A percentile compares a stretch with the other conserved stretches of the same genome.
These are phyloP conservation scores for Saitozyma podzolica DNA, from an alignment of 768 basidiomycete species.

Conservation along the genomic window DNA sequence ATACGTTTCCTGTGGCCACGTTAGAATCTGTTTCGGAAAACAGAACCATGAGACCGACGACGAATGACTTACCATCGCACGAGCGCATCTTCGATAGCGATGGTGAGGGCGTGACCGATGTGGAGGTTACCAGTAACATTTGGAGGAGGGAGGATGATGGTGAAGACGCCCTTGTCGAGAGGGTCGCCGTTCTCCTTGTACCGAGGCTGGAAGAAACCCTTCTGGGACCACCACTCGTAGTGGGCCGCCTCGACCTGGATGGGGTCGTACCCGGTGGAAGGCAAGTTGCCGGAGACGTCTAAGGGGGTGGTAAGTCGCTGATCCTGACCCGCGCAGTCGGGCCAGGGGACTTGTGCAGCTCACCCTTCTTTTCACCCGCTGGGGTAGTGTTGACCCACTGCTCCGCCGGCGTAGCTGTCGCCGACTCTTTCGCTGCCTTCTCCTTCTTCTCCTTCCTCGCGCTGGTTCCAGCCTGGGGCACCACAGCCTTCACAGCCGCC, in stretches of 20 bases:
- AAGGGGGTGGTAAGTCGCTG: slow-evolving; percentile 61
- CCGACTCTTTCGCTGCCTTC: slow-evolving; percentile 66
- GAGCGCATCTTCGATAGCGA: slow-evolving; percentile 84
- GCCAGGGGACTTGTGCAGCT: slow-evolving; percentile 19
- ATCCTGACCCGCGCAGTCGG: neutral
- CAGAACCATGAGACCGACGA: slow-evolving; percentile 6
- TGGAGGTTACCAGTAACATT: slow-evolving; percentile 96
- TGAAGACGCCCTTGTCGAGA: slow-evolving; percentile 70
- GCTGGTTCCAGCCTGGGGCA: slow-evolving; percentile 50
- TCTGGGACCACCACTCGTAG: slow-evolving; percentile 96
- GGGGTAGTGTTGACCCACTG: slow-evolving; percentile 83
- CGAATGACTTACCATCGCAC: slow-evolving; percentile 71
- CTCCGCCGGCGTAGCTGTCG: slow-evolving; percentile 60
- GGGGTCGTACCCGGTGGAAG: slow-evolving; percentile 83
- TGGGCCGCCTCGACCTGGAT: slow-evolving; percentile 90
- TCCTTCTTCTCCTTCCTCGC: slow-evolving; percentile 63
- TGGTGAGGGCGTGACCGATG: slow-evolving; percentile 90
- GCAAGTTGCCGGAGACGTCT: slow-evolving; percentile 88
- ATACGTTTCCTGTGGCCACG: slow-evolving; percentile 76
- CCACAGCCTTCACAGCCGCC: slow-evolving; percentile 56
- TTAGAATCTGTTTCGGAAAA: slow-evolving; percentile 1
- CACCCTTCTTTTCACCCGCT: slow-evolving; percentile 91
- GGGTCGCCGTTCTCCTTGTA: slow-evolving; percentile 59
- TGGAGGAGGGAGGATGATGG: slow-evolving; percentile 88
- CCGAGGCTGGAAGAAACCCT: slow-evolving; percentile 83